These are phyloP conservation scores for Cladophialophora bantiana DNA, from an alignment of 2,329 filamentous ascomycete genomes.

Conservation along the genomic window DNA sequence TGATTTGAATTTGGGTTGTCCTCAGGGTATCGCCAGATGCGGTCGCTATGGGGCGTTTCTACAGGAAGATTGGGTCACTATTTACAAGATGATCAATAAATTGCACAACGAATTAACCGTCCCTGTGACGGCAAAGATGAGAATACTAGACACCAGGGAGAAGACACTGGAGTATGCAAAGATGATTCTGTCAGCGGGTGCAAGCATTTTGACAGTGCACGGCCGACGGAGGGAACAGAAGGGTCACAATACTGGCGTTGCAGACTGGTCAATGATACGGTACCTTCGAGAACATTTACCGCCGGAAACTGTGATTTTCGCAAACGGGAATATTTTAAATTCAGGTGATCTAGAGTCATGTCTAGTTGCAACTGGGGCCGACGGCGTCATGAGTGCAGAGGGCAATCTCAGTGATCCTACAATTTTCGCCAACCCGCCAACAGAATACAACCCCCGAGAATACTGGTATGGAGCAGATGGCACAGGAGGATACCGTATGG, in stretches of 20 bases:
- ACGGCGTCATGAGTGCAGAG: constrained; percentile 95
- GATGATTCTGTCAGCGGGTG: constrained; percentile 84
- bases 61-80: constrained; percentile 87
- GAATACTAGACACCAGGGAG: constrained; percentile 85
- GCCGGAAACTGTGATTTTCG: constrained; percentile 88
- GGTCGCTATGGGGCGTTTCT: constrained; percentile 94
- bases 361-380: constrained; percentile 81
- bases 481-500: constrained; percentile 83
- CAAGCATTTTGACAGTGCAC: constrained; percentile 92
- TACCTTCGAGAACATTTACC: constrained; percentile 85
- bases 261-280: constrained; percentile 86
- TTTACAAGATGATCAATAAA: constrained; percentile 82
- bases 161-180: constrained; percentile 87
- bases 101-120: constrained; percentile 79
- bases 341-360: constrained; percentile 78
- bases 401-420: constrained; percentile 91
- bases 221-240: constrained; percentile 90
- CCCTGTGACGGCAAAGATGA: constrained; percentile 93
- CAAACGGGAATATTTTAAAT: constrained; percentile 92
- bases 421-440: constrained; percentile 76
- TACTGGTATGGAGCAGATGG: constrained; percentile 83
- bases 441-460: constrained; percentile 73
- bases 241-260: constrained; percentile 90
- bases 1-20: constrained; percentile 89
- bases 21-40: constrained; percentile 89